These are phyloP conservation scores for Elaeis guineensis DNA, from an alignment of 176 grass and related monocot species.

Conservation along the genomic window DNA sequence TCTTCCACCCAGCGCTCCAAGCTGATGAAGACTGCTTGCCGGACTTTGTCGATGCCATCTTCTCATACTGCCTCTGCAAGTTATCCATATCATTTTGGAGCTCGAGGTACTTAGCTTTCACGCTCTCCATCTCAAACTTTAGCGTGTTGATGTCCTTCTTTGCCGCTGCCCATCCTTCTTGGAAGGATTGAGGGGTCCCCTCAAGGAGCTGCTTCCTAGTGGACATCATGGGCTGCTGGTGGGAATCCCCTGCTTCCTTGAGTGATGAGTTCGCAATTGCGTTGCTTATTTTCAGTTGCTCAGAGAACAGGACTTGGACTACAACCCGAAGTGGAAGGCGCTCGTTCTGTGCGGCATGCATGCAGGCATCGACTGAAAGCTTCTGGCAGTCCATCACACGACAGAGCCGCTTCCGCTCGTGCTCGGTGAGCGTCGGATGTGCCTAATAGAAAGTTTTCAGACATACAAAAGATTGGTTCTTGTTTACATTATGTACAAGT, in stretches of 20 bases:
- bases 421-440: conserved; percentile 80
- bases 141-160: conserved; percentile 99
- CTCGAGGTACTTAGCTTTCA: conserved; percentile 95
- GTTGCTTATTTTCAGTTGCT: conserved; percentile 97
- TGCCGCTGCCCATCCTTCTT: conserved; percentile 83
- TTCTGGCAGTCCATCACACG: conserved; percentile 99
- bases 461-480: too few species aligned
- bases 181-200: conserved; percentile 90
- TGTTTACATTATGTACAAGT: too few species aligned
- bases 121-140: conserved; percentile 97
- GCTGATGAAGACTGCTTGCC: conserved; percentile 45
- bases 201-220: conserved; percentile 82
- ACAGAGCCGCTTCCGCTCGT: conserved; percentile 87
- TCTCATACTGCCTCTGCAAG: conserved; percentile 68
- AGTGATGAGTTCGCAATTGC: conserved; percentile 43
- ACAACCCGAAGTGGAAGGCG: conserved; percentile 90
- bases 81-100: conserved; percentile 90
- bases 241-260: conserved; percentile 15
- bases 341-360: conserved; percentile 98
- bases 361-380: conserved; percentile 93
- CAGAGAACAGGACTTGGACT: conserved; percentile 97
- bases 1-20: conserved; percentile 85
- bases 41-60: conserved; percentile 23
- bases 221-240: conserved; percentile 12
- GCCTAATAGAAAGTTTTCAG: conserved; percentile 27